Percentiles rank a stretch among this genome's conserved stretches.
Evolutionary conservation across 1,284 basidiomycete species (phyloP).

Genomic region (Apiotrichum siamense): DNA sequence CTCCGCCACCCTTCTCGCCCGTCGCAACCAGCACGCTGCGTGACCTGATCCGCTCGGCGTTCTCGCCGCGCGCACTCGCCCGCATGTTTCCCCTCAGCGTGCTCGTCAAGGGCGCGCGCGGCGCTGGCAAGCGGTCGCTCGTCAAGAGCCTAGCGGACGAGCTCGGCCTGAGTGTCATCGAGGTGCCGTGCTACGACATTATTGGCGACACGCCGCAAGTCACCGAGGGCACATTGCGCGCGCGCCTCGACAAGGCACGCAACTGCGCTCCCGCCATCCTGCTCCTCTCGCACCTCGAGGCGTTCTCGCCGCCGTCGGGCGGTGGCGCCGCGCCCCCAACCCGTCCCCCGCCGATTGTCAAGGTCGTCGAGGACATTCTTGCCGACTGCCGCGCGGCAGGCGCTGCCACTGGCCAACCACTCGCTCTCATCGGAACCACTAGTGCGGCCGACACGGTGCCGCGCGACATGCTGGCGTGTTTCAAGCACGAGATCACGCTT

Average conservation of each 20-base stretch:
- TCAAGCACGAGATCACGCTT: conserved; percentile 80
- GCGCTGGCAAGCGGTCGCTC: conserved; percentile 51
- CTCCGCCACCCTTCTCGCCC: conserved; percentile 25
- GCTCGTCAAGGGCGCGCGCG: conserved; percentile 52
- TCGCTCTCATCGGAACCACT: conserved; percentile 69
- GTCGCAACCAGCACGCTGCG: conserved; percentile 22
- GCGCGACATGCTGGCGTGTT: conserved; percentile 61
- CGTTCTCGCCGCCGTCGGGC: conserved; percentile 64
- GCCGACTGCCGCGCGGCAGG: conserved; percentile 12
- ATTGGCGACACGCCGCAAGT: conserved; percentile 73
- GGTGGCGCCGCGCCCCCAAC: conserved; percentile 51
- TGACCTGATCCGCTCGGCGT: conserved; percentile 27
- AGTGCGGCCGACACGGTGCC: conserved; percentile 65
- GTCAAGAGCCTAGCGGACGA: conserved; percentile 32
- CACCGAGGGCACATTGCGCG: conserved; percentile 69
- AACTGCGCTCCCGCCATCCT: conserved; percentile 80
- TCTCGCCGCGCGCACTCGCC: conserved; percentile 21
- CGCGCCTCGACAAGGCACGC: conserved; percentile 71
- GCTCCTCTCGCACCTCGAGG: conserved; percentile 77
- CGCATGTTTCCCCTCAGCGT: conserved; percentile 38
- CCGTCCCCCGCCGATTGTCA: conserved; percentile 29
- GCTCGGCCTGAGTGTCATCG: conserved; percentile 61
- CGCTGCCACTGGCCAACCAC: conserved; percentile 52
- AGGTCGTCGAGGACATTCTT: conserved; percentile 29
- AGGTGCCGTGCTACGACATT: conserved; percentile 80